Evolutionary conservation across 1,284 basidiomycete species (phyloP), one percentile per base, ranked within the genome.

Genomic region (Irpex lacteus): DNA sequence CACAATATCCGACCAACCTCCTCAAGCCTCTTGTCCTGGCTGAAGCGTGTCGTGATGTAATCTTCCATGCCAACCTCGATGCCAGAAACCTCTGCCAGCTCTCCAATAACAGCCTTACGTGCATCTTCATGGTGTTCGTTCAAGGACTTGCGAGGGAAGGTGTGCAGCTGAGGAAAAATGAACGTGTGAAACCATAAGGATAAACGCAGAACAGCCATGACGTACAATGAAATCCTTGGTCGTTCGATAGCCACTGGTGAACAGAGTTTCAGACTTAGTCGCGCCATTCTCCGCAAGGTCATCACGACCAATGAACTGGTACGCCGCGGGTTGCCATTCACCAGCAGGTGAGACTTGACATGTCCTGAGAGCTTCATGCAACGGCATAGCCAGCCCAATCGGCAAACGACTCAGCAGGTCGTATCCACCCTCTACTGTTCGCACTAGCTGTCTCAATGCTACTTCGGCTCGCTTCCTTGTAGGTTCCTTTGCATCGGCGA

Each of bases 1-100:
- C 91, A 92, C 40, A 98, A 76, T 85, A 98, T 92, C 1, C 94
- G 84, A 18, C 91, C 89, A 7, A 95, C 93, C 73, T 98, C 95
- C 60, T 95, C 91, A 21, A 97, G 72, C 26, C 95, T 83, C 44
- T 90, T 84, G 76, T 98, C 95, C 68, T 93, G 87, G 3, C 92
- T 91, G 67, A 96, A 96, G 5, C 95, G 85, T 61, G 95, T 90
- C 63, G 88, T 87, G 0, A 91, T 88, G 72, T 93, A 92, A 57
- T 90, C 90, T 60, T 88, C 84, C 53, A 88, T 74, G 60, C 86
- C 85, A 4, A 92, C 77, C 65, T 93, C 91, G 6, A 91, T 87
- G 0, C 90, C 91, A 9, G 89, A 83, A 4, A 85, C 80, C 5
- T 78, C 76, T 63, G 85, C 81, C 0, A 85, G 74, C 69, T 89